Evolutionary conservation across 2,329 filamentous ascomycete species (phyloP).

Genomic region (Clarireedia sp.): DNA sequence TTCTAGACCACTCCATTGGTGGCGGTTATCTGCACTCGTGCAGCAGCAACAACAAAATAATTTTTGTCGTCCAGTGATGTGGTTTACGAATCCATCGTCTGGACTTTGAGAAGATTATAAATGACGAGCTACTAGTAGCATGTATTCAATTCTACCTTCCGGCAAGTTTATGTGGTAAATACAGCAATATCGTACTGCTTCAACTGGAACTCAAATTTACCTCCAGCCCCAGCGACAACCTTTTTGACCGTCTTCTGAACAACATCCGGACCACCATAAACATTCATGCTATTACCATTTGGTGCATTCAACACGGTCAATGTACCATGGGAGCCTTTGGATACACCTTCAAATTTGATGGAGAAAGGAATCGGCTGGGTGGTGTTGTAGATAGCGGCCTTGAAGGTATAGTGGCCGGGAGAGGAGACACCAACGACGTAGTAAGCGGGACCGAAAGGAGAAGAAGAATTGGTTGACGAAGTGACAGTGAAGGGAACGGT

Average conservation of each 20-base stretch:
- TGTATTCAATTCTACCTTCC: neutral
- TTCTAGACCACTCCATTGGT: too few relatives aligned
- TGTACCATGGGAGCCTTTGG: neutral
- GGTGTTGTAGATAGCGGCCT: slow-evolving; percentile 9
- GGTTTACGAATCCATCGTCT: too few relatives aligned
- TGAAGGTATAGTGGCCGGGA: slow-evolving; percentile 5
- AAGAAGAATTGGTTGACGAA: neutral
- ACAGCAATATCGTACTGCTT: slow-evolving; percentile 9
- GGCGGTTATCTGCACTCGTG: too few relatives aligned
- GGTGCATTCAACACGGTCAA: slow-evolving; percentile 9
- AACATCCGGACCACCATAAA: slow-evolving; percentile 2
- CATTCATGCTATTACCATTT: neutral
- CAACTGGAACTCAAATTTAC: slow-evolving; percentile 9
- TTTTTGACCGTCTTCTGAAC: neutral
- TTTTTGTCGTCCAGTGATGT: too few relatives aligned
- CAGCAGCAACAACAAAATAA: too few relatives aligned
- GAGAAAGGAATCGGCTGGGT: slow-evolving; percentile 2
- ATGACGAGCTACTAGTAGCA: too few relatives aligned
- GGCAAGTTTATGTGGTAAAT: slow-evolving; percentile 2
- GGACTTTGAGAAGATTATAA: too few relatives aligned
- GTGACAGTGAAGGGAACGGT: slow-evolving; percentile 6
- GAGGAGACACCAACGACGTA: slow-evolving; percentile 3
- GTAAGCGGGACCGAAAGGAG: slow-evolving; percentile 7
- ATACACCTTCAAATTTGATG: slow-evolving; percentile 7
- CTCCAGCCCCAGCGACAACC: neutral